Evolutionary conservation across 2,329 filamentous ascomycete genomes (phyloP), one percentile per base, ranked within the genome.

Genomic region (Epichloe amarillans): DNA sequence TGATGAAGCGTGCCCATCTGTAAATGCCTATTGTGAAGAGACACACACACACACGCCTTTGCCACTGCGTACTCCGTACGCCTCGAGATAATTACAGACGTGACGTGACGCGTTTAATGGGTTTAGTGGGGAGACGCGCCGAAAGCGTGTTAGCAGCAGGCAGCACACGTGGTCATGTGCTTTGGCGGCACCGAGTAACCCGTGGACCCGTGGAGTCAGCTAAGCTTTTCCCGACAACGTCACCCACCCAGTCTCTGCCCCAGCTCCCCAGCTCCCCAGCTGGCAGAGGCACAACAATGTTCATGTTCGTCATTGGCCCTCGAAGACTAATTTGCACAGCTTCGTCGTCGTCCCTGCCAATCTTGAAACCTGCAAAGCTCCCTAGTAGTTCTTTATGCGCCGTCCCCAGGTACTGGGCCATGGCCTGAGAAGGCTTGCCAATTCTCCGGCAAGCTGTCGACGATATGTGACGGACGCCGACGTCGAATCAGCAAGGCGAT

Each of bases 401-500:
- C 65, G 66, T 44, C 60, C 64, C 54, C 64, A 61, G 54, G 51
- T 63, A 50, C 45, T 65, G 50, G 61, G 66, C 58, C 61, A 66
- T 63, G 64, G 65, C 63, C 62, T 73, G 51, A 63, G 60, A 55
- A 62, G 64, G 64, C 65, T 70, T 47, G 57, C 57, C 51, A 51
- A 51, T 46, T 57, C 57, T 51, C 56, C 57, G 38, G 50, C 56
- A 36, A 54, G 50, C 52, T 57, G 66, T 46, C 70, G 75, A 50
- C 65, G 64, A 52, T 72, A 75, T 48, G 69, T 72, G 50, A 76
- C 74, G 2, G 71, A 76, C 36, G 66, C 69, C 26, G 76, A 80
- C 40, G 64, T 80, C 46, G 69, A 69, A 38, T 72, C 74, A 52
- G 77, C 77, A 19, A 69, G 76, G 50, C 65, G 67, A 49, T 80